Evolutionary conservation across 305 asterid species (phyloP).

Genomic region (Euphrasia arctica): DNA sequence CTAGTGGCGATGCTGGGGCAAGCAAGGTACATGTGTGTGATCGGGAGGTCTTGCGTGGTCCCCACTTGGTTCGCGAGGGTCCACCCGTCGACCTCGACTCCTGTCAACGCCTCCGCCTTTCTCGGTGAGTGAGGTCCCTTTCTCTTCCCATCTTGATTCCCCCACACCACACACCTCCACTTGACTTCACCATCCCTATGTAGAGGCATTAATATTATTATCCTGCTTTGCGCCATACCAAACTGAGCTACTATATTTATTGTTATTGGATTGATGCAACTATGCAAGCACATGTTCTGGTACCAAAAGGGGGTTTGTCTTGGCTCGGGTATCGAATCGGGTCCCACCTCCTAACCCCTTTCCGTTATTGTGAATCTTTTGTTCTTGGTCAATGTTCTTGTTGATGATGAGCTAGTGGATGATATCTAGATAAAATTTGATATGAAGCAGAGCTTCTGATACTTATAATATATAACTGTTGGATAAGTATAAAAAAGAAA

Average conservation of each 20-base stretch:
- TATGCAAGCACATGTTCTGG: not conserved
- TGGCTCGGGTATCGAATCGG: not conserved
- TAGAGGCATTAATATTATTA: not conserved
- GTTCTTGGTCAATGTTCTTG: not conserved
- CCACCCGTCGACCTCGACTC: conserved; percentile 78
- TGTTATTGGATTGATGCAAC: not conserved
- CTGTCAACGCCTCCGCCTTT: conserved; percentile 83
- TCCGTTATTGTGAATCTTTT: too few relatives aligned
- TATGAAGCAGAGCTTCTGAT: not conserved
- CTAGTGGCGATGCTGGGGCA: conserved; percentile 97
- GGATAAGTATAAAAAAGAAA: not conserved
- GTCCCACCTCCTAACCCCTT: not conserved
- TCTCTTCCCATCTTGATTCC: not conserved
- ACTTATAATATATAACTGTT: not conserved
- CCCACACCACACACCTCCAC: not conserved
- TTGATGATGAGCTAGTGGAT: not conserved
- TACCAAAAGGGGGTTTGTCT: too few relatives aligned
- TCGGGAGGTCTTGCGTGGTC: conserved; percentile 85
- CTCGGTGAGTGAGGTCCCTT: conserved; percentile 65
- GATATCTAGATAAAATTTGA: not conserved
- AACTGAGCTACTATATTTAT: not conserved
- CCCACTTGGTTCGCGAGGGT: conserved; percentile 90
- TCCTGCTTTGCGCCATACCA: not conserved
- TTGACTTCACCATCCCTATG: not conserved
- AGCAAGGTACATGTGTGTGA: conserved; percentile 95